Conservation (phyloP, 2,329 filamentous ascomycete species). For the Cryphonectria parasitica region DNA sequence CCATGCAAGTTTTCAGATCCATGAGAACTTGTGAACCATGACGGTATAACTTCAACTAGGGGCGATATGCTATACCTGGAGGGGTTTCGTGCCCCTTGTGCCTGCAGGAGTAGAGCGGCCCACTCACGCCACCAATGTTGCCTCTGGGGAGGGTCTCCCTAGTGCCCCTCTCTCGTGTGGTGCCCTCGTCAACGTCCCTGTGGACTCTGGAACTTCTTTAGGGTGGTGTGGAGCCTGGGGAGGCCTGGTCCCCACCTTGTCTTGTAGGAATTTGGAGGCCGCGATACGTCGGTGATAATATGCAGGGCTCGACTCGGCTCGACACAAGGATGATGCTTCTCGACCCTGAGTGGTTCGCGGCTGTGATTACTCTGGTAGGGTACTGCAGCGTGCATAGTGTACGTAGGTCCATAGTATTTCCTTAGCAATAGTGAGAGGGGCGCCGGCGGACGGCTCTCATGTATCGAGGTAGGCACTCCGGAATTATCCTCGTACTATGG, state of each 20-base stretch:
- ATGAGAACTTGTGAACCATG: background rate
- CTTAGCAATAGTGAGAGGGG: background rate
- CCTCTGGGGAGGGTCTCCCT: background rate
- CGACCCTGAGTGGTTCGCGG: background rate
- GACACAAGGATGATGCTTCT: background rate
- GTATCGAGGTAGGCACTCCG: background rate
- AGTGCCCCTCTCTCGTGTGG: background rate
- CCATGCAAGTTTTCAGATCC: background rate
- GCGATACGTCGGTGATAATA: background rate
- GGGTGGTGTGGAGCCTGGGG: background rate
- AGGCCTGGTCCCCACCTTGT: background rate
- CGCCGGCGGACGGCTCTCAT: background rate
- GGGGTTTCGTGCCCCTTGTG: conserved; percentile 9
- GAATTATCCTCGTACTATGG: background rate
- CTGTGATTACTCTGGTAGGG: conserved; percentile 2
- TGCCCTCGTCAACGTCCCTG: background rate
- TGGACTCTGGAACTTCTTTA: conserved; percentile 4
- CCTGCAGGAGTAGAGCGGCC: background rate
- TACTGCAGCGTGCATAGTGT: background rate
- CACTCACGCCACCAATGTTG: background rate
- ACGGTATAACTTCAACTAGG: background rate
- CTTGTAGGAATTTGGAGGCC: background rate
- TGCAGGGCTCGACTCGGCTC: conserved; percentile 7
- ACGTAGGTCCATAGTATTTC: background rate
- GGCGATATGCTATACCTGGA: background rate